Evolutionary conservation across 208 protist species (phyloP), one percentile per base, ranked within the genome.

Genomic region (Lotmaria passim): DNA sequence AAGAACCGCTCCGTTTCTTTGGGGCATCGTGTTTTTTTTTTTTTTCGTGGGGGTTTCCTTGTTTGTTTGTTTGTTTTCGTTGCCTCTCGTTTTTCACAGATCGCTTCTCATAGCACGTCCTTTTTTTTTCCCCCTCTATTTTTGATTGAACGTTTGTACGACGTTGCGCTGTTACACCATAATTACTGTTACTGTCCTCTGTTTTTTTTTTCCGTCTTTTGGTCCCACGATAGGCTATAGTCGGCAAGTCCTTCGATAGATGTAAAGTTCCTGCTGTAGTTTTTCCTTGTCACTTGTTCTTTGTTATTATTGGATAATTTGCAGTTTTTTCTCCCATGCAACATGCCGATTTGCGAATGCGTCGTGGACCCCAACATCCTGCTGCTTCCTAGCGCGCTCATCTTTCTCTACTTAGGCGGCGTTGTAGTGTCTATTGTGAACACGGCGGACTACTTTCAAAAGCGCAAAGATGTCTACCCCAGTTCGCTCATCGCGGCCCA

Each of bases 381-480:
- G 11, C 39, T 82, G 21, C 64, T 85, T 12, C 83, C 82, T 6
- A 11, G 75, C 17, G n/a, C 77, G 14, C 61, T 89, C 8, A 81
- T 89, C 24, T 21, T 87, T 11, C 31, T 86, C 30, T 89, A 92
- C 59, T 24, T 87, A 1, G 58, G 59, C 21, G 75, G 56, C 28
- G 12, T 81, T 24, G 57, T 78, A 1, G 62, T 91, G 7, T 86
- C 83, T 3, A 73, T 77, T 30, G 60, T 79, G 0, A 89, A 86
- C 58, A 85, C 85, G 3, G 70, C 46, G 10, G 44, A 76, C 10
- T 86, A 71, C 67, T 86, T 89, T 36, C 79, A 83, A 56, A 55
- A 78, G 38, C 53, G 50, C 43, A 59, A 52, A 26, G 52, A 64
- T 57, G 34, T 81, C 17, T 78, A 78, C 51, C 53, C 73, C 3